These are phyloP conservation scores for Metarhizium album DNA, from an alignment of 2,329 filamentous ascomycete genomes.

Conservation along the genomic window DNA sequence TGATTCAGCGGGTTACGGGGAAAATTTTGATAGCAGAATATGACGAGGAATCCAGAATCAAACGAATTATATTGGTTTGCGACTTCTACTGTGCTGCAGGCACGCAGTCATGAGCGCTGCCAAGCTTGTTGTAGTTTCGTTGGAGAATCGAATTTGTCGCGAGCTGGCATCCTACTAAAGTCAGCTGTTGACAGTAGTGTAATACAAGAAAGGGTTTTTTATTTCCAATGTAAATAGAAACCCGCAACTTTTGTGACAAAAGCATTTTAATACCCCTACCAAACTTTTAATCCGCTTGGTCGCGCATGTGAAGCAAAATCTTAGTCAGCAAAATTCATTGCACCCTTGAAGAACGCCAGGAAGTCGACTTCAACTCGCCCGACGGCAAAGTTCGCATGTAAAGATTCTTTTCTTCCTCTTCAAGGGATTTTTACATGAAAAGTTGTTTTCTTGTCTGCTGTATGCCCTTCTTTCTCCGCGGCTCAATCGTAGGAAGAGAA, in stretches of 20 bases:
- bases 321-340: background rate
- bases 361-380: background rate
- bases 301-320: background rate
- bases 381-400: background rate
- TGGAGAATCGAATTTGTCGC: too few species aligned
- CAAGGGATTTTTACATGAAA: background rate
- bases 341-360: background rate
- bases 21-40: background rate
- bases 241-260: too few species aligned
- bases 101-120: too few species aligned
- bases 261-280: too few species aligned
- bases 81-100: too few species aligned
- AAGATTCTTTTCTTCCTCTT: background rate
- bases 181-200: too few species aligned
- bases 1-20: background rate
- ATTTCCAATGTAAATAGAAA: too few species aligned
- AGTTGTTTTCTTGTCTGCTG: background rate
- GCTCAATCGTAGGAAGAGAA: background rate
- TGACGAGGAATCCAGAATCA: background rate
- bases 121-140: too few species aligned
- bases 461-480: background rate
- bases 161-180: too few species aligned
- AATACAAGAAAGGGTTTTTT: too few species aligned
- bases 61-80: background rate
- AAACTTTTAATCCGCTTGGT: too few species aligned